Percentiles rank a stretch among this genome's conserved stretches.
Conservation (phyloP, 2,329 filamentous ascomycete species). For the Fusarium redolens region DNA sequence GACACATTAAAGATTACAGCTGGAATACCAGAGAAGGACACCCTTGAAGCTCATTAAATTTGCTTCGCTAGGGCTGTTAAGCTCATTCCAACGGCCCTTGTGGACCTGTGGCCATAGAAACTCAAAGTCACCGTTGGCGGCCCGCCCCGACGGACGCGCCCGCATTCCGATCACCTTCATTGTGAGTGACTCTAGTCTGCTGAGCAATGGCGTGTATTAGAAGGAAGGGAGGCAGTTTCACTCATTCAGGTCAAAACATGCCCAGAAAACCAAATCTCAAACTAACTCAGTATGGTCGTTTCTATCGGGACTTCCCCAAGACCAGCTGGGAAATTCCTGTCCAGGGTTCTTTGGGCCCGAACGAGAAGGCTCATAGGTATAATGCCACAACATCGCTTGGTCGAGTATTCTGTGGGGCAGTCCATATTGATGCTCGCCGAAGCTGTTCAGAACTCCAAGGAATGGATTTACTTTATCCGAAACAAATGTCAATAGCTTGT, state of each 20-base stretch:
- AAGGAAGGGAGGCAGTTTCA: too few species aligned
- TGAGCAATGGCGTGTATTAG: too few species aligned
- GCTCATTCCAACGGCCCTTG: neutral
- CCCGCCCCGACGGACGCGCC: slow-evolving; percentile 21
- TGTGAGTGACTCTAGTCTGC: neutral
- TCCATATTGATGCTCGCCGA: neutral
- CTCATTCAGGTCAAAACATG: too few species aligned
- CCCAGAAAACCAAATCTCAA: neutral
- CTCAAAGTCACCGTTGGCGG: slow-evolving; percentile 8
- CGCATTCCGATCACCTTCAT: slow-evolving; percentile 28
- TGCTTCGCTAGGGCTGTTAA: neutral
- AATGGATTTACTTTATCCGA: neutral
- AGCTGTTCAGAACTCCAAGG: neutral
- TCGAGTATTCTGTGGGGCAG: neutral
- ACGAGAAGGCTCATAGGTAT: neutral
- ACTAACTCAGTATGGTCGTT: neutral
- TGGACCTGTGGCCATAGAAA: neutral
- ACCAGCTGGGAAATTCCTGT: neutral
- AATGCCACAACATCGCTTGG: neutral
- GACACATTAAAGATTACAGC: too few species aligned
- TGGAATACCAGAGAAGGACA: too few species aligned
- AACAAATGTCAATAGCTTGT: neutral
- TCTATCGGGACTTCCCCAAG: neutral
- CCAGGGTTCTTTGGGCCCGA: neutral
- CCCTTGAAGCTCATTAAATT: too few species aligned